Evolutionary conservation across 371 early-diverging fungal species (phyloP).

Genomic region (Neoconidiobolus thromboides): DNA sequence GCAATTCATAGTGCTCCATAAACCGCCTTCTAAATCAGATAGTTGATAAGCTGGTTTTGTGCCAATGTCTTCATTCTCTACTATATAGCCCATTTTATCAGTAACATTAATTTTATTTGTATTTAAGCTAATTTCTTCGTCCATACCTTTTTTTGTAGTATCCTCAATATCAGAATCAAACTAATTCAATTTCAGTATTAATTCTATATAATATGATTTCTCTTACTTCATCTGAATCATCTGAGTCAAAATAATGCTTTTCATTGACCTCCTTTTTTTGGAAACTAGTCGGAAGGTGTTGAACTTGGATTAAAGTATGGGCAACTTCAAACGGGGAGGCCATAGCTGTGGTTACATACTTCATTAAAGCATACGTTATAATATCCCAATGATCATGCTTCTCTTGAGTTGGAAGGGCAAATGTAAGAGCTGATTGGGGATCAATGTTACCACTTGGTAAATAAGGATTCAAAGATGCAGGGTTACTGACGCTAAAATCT

Average conservation of each 20-base stretch:
- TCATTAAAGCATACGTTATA: constrained; percentile 22
- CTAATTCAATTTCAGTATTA: too few species aligned
- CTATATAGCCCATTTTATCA: constrained; percentile 37
- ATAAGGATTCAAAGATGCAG: too few species aligned
- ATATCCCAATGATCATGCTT: too few species aligned
- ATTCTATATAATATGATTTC: too few species aligned
- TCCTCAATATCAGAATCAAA: too few species aligned
- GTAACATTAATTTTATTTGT: constrained; percentile 11
- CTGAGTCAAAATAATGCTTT: neutral
- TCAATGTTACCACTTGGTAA: too few species aligned
- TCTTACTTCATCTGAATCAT: too few species aligned
- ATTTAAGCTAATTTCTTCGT: constrained; percentile 12
- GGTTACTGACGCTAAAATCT: too few species aligned
- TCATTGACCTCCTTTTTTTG: too few species aligned
- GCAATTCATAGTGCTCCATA: constrained; percentile 23
- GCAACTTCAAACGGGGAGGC: constrained; percentile 56
- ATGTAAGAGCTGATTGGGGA: too few species aligned
- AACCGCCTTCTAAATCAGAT: constrained; percentile 28
- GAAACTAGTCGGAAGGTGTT: constrained; percentile 33
- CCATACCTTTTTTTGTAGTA: constrained; percentile 2
- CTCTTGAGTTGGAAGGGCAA: too few species aligned
- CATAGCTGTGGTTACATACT: constrained; percentile 38
- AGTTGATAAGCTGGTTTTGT: constrained; percentile 35
- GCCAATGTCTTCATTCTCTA: constrained; percentile 29
- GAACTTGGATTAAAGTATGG: constrained; percentile 59